A percentile compares a stretch with the other conserved stretches of the same genome.
phyloP scores from a whole-genome alignment of 768 basidiomycete genomes.

The Mycena metata region DNA sequence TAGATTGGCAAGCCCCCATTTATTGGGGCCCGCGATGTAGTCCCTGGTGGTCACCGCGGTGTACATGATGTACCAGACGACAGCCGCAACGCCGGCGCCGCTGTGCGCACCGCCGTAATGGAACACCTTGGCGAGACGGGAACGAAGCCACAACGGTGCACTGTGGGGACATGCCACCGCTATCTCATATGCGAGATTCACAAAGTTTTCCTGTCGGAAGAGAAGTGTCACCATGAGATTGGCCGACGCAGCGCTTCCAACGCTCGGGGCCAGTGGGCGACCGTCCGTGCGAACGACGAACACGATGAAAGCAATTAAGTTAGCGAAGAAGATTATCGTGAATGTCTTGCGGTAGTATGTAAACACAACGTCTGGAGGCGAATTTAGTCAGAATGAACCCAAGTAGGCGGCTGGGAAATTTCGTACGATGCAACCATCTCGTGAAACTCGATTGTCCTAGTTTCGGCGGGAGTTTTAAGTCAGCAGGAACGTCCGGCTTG shows the following conservation, averaged over 20 bases:
- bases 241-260: conserved; percentile 55
- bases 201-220: conserved; percentile 65
- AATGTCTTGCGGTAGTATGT: conserved; percentile 65
- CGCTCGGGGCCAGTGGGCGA: conserved; percentile 50
- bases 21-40: conserved; percentile 42
- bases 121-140: conserved; percentile 63
- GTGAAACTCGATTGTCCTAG: conserved; percentile 29
- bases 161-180: conserved; percentile 55
- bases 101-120: conserved; percentile 71
- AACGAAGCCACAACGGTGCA: conserved; percentile 58
- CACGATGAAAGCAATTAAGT: conserved; percentile 62
- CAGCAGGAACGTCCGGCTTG: no score
- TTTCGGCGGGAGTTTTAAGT: conserved; percentile 36
- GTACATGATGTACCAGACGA: conserved; percentile 67
- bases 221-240: conserved; percentile 61
- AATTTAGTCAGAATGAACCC: conserved; percentile 10
- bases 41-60: conserved; percentile 58
- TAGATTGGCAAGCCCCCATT: conserved; percentile 51
- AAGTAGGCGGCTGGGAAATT: background rate
- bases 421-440: conserved; percentile 37
- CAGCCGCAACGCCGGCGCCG: conserved; percentile 64
- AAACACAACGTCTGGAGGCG: conserved; percentile 44
- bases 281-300: conserved; percentile 52
- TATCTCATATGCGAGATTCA: conserved; percentile 65
- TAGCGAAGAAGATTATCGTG: conserved; percentile 64